A percentile compares a stretch with the other conserved stretches of the same genome.
phyloP scores from a whole-genome alignment of 495 filamentous ascomycete genomes.

The Podospora anserina region DNA sequence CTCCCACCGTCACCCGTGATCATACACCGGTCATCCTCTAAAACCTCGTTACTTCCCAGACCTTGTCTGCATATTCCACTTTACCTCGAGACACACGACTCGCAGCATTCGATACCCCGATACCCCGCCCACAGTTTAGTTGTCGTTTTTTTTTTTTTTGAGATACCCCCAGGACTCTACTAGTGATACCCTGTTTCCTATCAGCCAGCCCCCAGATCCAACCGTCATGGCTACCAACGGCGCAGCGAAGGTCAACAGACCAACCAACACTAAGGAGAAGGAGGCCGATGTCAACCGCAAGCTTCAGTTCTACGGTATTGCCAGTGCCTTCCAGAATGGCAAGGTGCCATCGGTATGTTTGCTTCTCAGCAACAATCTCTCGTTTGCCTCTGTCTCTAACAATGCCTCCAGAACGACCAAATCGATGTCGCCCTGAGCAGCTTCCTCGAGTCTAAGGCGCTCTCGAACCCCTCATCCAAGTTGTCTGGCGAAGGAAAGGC shows the following conservation, averaged over 20 bases:
- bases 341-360: slow-evolving; percentile 83
- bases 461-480: slow-evolving; percentile 68
- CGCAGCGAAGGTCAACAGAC: slow-evolving; percentile 57
- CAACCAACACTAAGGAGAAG: slow-evolving; percentile 59
- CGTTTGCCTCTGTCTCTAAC: slow-evolving; percentile 13
- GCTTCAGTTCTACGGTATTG: slow-evolving; percentile 92
- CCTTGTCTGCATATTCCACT: slow-evolving; percentile 11
- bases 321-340: slow-evolving; percentile 79
- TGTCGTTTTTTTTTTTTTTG: slow-evolving; percentile 9
- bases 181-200: slow-evolving; percentile 16
- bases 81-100: slow-evolving; percentile 5
- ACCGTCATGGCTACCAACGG: slow-evolving; percentile 28
- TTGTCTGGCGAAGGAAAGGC: slow-evolving; percentile 77
- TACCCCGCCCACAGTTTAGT: slow-evolving; percentile 2
- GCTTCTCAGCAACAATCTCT: neutral
- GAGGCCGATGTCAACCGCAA: slow-evolving; percentile 81
- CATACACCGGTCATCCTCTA: slow-evolving; percentile 12
- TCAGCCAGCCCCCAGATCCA: slow-evolving; percentile 1
- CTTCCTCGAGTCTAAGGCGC: slow-evolving; percentile 62
- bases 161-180: slow-evolving; percentile 20
- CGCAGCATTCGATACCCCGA: slow-evolving; percentile 15
- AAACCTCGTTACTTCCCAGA: slow-evolving; percentile 11
- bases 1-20: slow-evolving; percentile 5
- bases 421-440: slow-evolving; percentile 92
- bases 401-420: slow-evolving; percentile 69